phyloP scores from a whole-genome alignment of 192 early-diverging fungal species.

The Mortierella claussenii region DNA sequence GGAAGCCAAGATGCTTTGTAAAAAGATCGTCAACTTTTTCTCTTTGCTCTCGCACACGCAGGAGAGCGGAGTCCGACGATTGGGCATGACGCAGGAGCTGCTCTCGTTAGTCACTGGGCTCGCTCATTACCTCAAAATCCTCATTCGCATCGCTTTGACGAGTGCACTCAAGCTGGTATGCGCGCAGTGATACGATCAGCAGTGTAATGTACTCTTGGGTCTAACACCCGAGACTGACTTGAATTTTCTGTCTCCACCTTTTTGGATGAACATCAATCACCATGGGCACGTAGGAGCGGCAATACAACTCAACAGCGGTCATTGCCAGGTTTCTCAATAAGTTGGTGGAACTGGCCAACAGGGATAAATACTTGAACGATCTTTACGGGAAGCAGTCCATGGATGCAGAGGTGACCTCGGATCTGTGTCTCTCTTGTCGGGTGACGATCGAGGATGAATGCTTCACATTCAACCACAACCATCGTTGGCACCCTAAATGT shows the following conservation, averaged over 20 bases:
- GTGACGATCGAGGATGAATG: conserved; percentile 90
- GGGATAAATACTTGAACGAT: conserved; percentile 40
- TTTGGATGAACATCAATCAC: not conserved
- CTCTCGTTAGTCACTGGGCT: conserved; percentile 90
- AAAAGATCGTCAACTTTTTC: conserved; percentile 96
- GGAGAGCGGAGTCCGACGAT: conserved; percentile 60
- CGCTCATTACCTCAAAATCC: conserved; percentile 91
- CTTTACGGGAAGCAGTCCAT: conserved; percentile 53
- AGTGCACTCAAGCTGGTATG: conserved; percentile 85
- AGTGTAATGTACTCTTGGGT: no score
- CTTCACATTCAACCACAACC: conserved; percentile 68
- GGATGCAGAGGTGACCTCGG: conserved; percentile 75
- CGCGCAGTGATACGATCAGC: not conserved
- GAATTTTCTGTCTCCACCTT: no score
- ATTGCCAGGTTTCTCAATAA: conserved; percentile 80
- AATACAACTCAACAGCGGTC: conserved; percentile 60
- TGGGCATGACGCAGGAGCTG: conserved; percentile 85
- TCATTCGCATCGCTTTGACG: conserved; percentile 89
- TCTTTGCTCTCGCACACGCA: conserved; percentile 85
- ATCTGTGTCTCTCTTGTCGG: conserved; percentile 83
- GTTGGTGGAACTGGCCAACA: conserved; percentile 75
- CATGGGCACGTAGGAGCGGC: conserved; percentile 63
- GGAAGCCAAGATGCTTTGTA: conserved; percentile 96
- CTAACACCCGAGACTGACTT: no score
- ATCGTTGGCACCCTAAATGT: conserved; percentile 87